Evolutionary conservation across 768 basidiomycete genomes (phyloP), one percentile per base, ranked within the genome.

Genomic region (Kwoniella shandongensis): DNA sequence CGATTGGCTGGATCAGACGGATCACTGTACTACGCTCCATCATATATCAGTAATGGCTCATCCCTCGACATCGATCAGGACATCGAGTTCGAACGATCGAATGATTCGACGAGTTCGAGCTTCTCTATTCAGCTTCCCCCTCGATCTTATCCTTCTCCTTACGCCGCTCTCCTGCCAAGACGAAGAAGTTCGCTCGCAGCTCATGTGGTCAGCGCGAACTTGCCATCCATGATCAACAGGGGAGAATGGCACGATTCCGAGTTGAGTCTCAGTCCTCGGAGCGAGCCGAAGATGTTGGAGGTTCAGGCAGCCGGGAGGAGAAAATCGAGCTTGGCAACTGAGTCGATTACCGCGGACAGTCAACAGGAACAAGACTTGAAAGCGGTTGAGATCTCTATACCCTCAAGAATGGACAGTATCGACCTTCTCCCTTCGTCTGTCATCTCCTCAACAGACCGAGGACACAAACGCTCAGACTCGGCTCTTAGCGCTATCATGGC

Each of bases 401-500:
- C 32, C n/a, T 10, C 8, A 23, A 44, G 41, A 44, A 44, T 20
- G 20, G 41, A 44, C 25, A 45, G 44, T 25, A 45, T 45, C 44
- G 44, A 45, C 44, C 18, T 45, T 17, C n/a, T 29, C 17, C 44
- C 44, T 29, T 27, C 10, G 15, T 18, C 18, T 15, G 18, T 23
- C 17, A 23, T 6, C 4, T 0, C 25, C 30, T 20, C 32, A 5
- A 20, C 13, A 18, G 5, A 35, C 22, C 22, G 25, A 25, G 53
- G 54, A 22, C 55, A 57, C 27, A 17, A 13, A n/a, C 18, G 56
- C 25, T 26, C 56, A 1, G 56, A 58, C 15, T 58, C 56, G 4
- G 38, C 38, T 30, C 25, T 58, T 20, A 58, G 56, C 36, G 56
- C 49, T 20, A 51, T 58, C 22, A 58, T 51, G 49, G 38, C 49